Evolutionary conservation across 2,329 filamentous ascomycete genomes (phyloP).

Genomic region (Ceratocystis alfenasii): DNA sequence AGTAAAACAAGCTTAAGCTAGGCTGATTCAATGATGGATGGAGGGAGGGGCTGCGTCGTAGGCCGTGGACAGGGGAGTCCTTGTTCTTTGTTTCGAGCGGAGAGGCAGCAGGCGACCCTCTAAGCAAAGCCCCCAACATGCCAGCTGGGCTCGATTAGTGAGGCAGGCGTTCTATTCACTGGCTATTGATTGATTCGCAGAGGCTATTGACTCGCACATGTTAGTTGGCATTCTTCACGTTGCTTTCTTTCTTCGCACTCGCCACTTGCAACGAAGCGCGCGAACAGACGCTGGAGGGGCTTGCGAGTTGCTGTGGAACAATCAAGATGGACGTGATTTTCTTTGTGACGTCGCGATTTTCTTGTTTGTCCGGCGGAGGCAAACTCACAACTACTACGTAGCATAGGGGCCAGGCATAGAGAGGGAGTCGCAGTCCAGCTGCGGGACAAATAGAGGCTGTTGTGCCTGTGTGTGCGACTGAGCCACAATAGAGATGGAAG

Average conservation of each 20-base stretch:
- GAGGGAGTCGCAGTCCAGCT: background rate
- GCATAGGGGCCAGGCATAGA: background rate
- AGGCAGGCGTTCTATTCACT: background rate
- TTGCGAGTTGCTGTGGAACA: background rate
- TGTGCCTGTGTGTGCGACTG: background rate
- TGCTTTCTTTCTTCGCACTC: background rate
- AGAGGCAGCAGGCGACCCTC: background rate
- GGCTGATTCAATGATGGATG: background rate
- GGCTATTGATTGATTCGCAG: too few species aligned
- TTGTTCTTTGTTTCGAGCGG: slow-evolving; percentile 1
- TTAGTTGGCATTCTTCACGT: background rate
- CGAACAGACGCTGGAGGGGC: background rate
- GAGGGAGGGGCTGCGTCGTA: background rate
- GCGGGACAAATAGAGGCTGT: background rate
- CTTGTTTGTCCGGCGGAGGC: background rate
- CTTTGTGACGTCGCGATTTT: background rate
- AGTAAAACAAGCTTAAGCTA: slow-evolving; percentile 2
- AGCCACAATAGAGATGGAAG: too few species aligned
- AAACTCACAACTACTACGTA: background rate
- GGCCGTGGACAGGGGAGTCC: background rate
- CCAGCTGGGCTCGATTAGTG: background rate
- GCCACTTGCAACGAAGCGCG: background rate
- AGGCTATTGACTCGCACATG: too few species aligned
- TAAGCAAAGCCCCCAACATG: background rate
- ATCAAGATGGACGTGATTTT: background rate